Evolutionary conservation across 345 rosid genomes (phyloP).

Genomic region (Ceriops zippeliana): DNA sequence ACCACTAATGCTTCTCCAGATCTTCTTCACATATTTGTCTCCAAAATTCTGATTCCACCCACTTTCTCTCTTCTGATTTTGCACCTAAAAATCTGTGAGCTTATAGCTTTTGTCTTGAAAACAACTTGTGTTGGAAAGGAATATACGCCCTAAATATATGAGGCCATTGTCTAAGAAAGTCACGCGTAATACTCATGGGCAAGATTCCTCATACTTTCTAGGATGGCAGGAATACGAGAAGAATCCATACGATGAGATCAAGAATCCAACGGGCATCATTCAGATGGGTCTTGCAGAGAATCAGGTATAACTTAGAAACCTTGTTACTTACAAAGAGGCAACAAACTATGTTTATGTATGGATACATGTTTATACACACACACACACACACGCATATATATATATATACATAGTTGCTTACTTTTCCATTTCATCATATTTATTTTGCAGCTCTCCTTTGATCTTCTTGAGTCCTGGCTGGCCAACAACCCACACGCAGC

Average conservation of each 20-base stretch:
- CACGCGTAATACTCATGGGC: conserved; percentile 65
- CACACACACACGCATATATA: too few species aligned
- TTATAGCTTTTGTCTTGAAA: neutral
- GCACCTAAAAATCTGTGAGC: neutral
- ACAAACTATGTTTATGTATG: too few species aligned
- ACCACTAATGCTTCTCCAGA: neutral
- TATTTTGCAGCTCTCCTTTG: conserved; percentile 58
- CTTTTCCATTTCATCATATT: neutral
- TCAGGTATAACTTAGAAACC: conserved; percentile 41
- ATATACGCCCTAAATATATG: conserved; percentile 29
- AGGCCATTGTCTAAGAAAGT: conserved; percentile 59
- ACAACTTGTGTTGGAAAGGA: neutral
- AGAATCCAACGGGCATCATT: conserved; percentile 66
- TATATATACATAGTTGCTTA: neutral
- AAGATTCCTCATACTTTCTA: conserved; percentile 74
- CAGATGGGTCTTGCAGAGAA: conserved; percentile 91
- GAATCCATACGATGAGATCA: conserved; percentile 58
- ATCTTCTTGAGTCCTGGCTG: conserved; percentile 69
- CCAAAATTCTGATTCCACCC: neutral
- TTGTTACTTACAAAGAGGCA: too few species aligned
- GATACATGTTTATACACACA: too few species aligned
- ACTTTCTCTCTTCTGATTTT: neutral
- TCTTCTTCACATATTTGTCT: too few species aligned
- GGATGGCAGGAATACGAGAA: conserved; percentile 88
- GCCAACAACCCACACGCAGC: conserved; percentile 62